Base-by-base conservation (phyloP, 2,329 filamentous ascomycete genomes). In the Phoma sp. region DNA sequence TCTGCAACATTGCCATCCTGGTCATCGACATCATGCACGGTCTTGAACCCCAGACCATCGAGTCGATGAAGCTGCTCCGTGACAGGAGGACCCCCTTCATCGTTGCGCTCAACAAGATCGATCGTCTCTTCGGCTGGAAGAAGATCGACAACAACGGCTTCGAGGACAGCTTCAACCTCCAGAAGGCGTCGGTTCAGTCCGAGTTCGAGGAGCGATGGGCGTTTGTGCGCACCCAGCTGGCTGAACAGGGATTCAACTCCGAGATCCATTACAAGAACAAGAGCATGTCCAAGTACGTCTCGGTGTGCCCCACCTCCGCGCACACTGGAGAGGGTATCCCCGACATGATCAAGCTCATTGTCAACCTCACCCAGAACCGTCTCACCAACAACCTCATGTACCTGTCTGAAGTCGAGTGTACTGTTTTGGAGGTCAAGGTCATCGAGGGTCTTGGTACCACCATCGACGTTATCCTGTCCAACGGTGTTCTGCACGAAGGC, bases 11-110 rank as follows among this genome's bases (percentile, higher is more conserved):
- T 79, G 95, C 95, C 69, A 99, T 99, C 74, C 82, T 99, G 64
- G 96, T 99, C 37, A 94, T 99, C 67, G 95, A 99, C 82, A 99
- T 99, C 72, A 98, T 99, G 95, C 95, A 99, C 85, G 96, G 96
- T 74, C 85, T 99, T 41, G 95, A 99, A 78, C 94, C 89, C 17
- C 95, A 99, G 78, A 99, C 95, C 15, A 84, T 98, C 29, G 96
- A 99, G 79, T 99, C 95, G 2, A 98, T 99, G 92, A 90, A 88
- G 66, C 81, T 99, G 62, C 86, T 99, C 47, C 87, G 94, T 72
- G 94, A 97, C 70, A 86, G 92, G 69, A 96, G 95, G 80, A 99
- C 95, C 21, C 95, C 95, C 5, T 99, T 99, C 81, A 96, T 99
- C 66, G 96, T 99, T 36, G 96, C 96, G 1, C 83, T 99, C 73